Percentiles rank a stretch among this genome's conserved stretches.
Evolutionary conservation across 139 green algal genomes (phyloP).

Genomic region (Bryopsis sp.): DNA sequence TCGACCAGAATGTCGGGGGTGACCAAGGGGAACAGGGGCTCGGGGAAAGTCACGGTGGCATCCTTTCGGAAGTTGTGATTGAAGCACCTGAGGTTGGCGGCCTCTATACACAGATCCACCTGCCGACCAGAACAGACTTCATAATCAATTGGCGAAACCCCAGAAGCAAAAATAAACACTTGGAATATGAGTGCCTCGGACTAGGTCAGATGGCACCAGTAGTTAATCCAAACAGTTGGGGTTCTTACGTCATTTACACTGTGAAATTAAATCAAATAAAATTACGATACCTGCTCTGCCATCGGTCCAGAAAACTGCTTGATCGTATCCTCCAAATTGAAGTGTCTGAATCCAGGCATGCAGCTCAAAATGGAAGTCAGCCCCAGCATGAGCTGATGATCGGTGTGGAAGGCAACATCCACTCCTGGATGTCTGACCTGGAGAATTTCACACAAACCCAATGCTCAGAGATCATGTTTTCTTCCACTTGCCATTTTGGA

Average conservation of each 20-base stretch:
- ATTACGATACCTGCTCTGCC: conserved; percentile 70
- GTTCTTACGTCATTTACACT: neutral
- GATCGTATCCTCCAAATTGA: conserved; percentile 85
- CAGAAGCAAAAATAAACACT: neutral
- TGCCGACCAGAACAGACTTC: conserved; percentile 26
- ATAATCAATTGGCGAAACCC: neutral
- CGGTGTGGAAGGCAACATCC: conserved; percentile 66
- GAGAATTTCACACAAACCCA: neutral
- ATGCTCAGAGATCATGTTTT: neutral
- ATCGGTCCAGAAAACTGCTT: conserved; percentile 94
- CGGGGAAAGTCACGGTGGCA: conserved; percentile 68
- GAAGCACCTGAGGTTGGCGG: conserved; percentile 80
- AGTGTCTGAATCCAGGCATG: conserved; percentile 41
- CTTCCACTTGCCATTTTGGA: too few species aligned
- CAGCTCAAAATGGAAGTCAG: conserved; percentile 44
- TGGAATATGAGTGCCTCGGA: neutral
- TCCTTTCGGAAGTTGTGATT: conserved; percentile 85
- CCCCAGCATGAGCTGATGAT: conserved; percentile 90
- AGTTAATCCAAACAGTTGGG: neutral
- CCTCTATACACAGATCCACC: conserved; percentile 89
- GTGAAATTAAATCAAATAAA: neutral
- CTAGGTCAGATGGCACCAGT: neutral
- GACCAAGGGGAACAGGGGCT: conserved; percentile 89
- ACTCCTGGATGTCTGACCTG: conserved; percentile 86
- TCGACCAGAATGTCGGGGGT: conserved; percentile 80